Evolutionary conservation across 371 early-diverging fungal species (phyloP).

Genomic region (Dentiscutata heterogama): DNA sequence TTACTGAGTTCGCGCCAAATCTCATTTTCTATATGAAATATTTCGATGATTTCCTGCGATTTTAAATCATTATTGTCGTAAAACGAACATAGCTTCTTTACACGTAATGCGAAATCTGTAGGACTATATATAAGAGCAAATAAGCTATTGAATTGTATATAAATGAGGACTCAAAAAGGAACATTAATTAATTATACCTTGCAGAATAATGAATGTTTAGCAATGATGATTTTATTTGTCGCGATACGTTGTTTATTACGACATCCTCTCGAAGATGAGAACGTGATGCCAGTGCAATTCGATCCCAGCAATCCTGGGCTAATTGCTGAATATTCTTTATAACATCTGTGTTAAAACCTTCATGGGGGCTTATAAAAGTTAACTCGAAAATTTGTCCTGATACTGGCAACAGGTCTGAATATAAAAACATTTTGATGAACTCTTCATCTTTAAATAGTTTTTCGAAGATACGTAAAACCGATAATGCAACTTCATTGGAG

Average conservation of each 20-base stretch:
- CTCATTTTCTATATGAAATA: conserved; percentile 51
- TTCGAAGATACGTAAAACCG: conserved; percentile 18
- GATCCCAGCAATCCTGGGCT: conserved; percentile 19
- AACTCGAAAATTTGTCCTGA: conserved; percentile 25
- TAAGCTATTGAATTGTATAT: background rate
- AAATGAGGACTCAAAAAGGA: background rate
- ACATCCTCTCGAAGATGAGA: conserved; percentile 43
- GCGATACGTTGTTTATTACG: conserved; percentile 50
- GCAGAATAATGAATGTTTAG: conserved; percentile 56
- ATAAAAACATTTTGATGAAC: conserved; percentile 32
- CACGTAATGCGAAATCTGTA: conserved; percentile 53
- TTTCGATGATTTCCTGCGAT: conserved; percentile 46
- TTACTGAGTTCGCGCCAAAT: conserved; percentile 52
- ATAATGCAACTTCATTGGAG: background rate
- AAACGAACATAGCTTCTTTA: conserved; percentile 48
- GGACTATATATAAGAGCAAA: conserved; percentile 48
- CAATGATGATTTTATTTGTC: conserved; percentile 59
- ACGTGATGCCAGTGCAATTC: background rate
- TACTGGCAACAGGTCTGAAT: conserved; percentile 1
- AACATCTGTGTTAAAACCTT: conserved; percentile 1
- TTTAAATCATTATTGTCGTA: conserved; percentile 48
- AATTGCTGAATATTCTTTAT: conserved; percentile 18
- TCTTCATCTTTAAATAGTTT: background rate
- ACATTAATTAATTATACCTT: conserved; percentile 52
- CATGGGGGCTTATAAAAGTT: conserved; percentile 25